These are phyloP conservation scores for Dichotomocladium elegans DNA, from an alignment of 371 early-diverging fungal species.

Conservation along the genomic window DNA sequence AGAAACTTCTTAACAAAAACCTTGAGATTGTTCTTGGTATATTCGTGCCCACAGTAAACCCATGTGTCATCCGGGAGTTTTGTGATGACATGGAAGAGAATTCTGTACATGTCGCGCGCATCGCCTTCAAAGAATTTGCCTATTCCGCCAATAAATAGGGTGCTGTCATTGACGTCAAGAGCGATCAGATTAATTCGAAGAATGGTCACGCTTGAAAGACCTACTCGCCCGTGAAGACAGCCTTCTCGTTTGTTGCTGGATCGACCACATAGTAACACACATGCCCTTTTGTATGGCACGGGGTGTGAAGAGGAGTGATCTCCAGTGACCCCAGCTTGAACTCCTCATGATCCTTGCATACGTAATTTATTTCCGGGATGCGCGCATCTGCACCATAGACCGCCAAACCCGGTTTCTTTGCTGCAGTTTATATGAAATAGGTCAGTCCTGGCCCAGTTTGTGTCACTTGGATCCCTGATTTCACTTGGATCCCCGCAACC, in stretches of 20 bases:
- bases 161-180: conserved; percentile 10
- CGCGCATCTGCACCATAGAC: conserved; percentile 88
- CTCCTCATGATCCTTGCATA: conserved; percentile 69
- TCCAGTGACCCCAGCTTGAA: conserved; percentile 73
- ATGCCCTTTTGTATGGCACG: conserved; percentile 89
- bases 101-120: conserved; percentile 80
- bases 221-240: conserved; percentile 49
- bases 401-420: conserved; percentile 62
- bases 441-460: background rate
- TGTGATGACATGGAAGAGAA: conserved; percentile 70
- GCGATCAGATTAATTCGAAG: background rate
- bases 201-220: background rate
- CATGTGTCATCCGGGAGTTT: conserved; percentile 80
- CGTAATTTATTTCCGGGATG: conserved; percentile 79
- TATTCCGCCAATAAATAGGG: conserved; percentile 63
- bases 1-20: conserved; percentile 18
- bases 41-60: conserved; percentile 92
- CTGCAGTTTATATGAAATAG: conserved; percentile 11
- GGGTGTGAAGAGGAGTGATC: conserved; percentile 68
- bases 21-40: conserved; percentile 36
- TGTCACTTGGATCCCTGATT: conserved; percentile 18
- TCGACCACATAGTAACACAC: conserved; percentile 81
- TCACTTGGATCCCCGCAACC: background rate
- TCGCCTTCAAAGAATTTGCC: conserved; percentile 95
- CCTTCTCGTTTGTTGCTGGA: conserved; percentile 36